Evolutionary conservation across 2,329 filamentous ascomycete species (phyloP), one percentile per base, ranked within the genome.

Genomic region (Colletotrichum destructivum): DNA sequence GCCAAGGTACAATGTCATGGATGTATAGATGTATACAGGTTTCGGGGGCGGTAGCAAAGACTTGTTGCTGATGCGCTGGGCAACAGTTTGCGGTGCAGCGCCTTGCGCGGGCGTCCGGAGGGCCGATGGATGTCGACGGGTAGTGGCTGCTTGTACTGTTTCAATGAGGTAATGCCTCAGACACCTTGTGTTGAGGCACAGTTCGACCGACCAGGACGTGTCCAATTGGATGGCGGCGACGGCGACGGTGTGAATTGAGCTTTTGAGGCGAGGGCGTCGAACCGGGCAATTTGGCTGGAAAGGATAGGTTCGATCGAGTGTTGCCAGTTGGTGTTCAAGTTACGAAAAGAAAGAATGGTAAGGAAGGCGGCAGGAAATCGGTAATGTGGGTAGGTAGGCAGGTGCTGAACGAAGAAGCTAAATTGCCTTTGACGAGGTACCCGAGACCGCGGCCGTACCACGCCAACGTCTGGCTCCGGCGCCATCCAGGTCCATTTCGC

Each of bases 81-180:
- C 59, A 31, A 26, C 31, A 26, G 23, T 13, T 26, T 55, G 26
- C 31, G 51, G 26, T 35, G 44, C 44, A 44, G 57, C 31, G 31
- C 31, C 31, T 8, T 54, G 44, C 44, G 59, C 55, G 66, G 62
- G 54, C 61, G 66, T 59, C 46, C 54, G 68, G 64, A 67, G 57
- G 44, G 56, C 35, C 69, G 64, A 71, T 54, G 52, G 57, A 60
- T 71, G 26, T 35, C 8, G 31, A 52, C 47, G 26, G 26, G 52
- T 57, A 38, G 69, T 69, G 64, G 59, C 65, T 63, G 59, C 57
- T 54, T 31, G 47, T 40, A 46, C 40, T 59, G 59, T 71, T 69
- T 69, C 69, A 63, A 69, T 71, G 57, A 54, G 51, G 56, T 63
- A 71, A 69, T 71, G 57, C 69, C 59, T 71, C 38, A 61, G 44